Base-by-base conservation (phyloP, 768 basidiomycete genomes). In the Mycena vitilis region DNA sequence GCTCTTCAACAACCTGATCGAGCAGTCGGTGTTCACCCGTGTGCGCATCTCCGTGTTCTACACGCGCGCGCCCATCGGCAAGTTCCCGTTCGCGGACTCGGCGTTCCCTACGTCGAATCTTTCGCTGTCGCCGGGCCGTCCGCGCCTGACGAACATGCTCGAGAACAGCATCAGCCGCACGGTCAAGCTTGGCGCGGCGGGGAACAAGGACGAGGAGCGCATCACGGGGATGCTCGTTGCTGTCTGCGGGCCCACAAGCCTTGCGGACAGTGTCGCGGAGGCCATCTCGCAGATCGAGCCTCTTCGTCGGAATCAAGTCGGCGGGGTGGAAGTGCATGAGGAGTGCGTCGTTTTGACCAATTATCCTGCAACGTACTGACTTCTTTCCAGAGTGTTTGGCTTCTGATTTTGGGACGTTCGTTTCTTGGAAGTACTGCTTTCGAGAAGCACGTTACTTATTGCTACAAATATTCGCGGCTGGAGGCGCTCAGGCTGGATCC, bases 271-370 rank as follows among this genome's bases (percentile, higher is more conserved):
- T 20, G 81, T 80, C 4, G 72, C 81, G 51, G 61, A 75, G 25
- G 80, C 78, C 9, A 78, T 84, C 13, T 70, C 74, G 48, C 68
- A 70, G 9, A 57, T 85, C n/a, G 80, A 82, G 59, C 72, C 73
- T 4, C 55, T 70, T 25, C 77, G 81, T 68, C 73, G 78, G 52
- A 73, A 77, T 57, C 79, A 74, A 8, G 79, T 82, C 15, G 83
- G 85, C 11, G 85, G 85, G 0, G 76, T 86, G 9, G 84, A 87
- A 64, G 73, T 86, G n/a, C 79, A 74, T 53, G 72, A 73, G 55
- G 76, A 77, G 76, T 77, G 56, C 45, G 75, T 75, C 18, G 20
- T 75, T 25, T 30, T 23, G 18, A 13, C 5, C 5, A 22, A n/a
- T 42, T 6, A 6, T 36, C 12, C 10, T 16, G 4, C 30, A 37